Conservation (phyloP, 257 asterid genomes). For the Marsdenia floribunda region DNA sequence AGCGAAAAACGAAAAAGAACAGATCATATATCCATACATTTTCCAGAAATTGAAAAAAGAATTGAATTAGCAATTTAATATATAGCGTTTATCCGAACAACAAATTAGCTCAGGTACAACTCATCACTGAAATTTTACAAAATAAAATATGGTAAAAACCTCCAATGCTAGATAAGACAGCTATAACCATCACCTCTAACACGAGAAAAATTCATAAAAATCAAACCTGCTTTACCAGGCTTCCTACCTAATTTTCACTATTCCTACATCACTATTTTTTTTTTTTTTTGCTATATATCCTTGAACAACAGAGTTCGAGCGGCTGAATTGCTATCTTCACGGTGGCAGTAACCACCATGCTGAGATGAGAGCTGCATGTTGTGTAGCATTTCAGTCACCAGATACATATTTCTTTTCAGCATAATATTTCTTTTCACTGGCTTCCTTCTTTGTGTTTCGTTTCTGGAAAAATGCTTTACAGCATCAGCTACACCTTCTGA, state of each 20-base stretch:
- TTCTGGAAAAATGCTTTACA: slow-evolving; percentile 38
- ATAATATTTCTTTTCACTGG: slow-evolving; percentile 78
- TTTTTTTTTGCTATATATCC: not conserved
- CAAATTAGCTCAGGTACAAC: not conserved
- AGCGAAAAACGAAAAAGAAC: not conserved
- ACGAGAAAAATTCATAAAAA: not conserved
- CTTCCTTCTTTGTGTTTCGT: slow-evolving; percentile 88
- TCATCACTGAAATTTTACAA: not conserved
- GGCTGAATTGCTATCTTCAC: not conserved
- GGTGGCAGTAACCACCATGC: not conserved
- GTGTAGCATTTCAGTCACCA: slow-evolving; percentile 40
- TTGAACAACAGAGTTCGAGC: not conserved
- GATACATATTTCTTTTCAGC: slow-evolving; percentile 65
- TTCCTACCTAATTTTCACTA: not conserved
- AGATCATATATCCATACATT: not conserved
- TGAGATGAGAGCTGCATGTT: not conserved
- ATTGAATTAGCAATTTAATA: slow-evolving; percentile 2
- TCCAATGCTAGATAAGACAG: not conserved
- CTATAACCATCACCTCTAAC: not conserved
- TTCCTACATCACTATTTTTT: not conserved
- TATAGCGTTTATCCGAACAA: not conserved
- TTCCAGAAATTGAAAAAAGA: not conserved
- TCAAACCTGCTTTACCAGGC: not conserved
- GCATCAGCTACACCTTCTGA: not conserved
- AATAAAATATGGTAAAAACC: not conserved